Conservation (phyloP, 2,329 filamentous ascomycete species). For the Stagonosporopsis vannaccii region DNA sequence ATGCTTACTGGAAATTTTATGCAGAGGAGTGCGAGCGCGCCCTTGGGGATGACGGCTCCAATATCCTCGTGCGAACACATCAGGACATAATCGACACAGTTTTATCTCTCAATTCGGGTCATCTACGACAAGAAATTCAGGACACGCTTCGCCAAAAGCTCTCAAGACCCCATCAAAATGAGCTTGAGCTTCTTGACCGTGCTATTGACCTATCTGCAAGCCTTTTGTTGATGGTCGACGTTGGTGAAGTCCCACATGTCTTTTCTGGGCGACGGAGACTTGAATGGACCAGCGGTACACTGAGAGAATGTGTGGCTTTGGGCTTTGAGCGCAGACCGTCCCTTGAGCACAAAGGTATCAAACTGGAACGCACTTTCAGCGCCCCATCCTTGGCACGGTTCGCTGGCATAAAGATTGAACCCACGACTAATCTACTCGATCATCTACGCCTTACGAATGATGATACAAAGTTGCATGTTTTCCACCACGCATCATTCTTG, state of each 20-base stretch:
- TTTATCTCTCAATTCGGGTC: constrained; percentile 5
- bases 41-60: constrained; percentile 23
- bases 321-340: constrained; percentile 7
- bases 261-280: constrained; percentile 19
- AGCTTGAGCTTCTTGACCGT: constrained; percentile 18
- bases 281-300: constrained; percentile 6
- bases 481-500: constrained; percentile 52
- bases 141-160: constrained; percentile 9
- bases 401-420: constrained; percentile 48
- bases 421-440: constrained; percentile 53
- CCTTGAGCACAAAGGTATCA: constrained; percentile 17
- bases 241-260: constrained; percentile 12
- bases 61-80: constrained; percentile 24
- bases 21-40: constrained; percentile 23
- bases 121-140: constrained; percentile 12
- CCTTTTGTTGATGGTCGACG: constrained; percentile 25
- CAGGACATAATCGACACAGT: constrained; percentile 28
- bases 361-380: constrained; percentile 22
- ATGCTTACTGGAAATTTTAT: constrained; percentile 26
- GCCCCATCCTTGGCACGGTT: constrained; percentile 38
- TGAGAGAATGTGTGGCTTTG: constrained; percentile 7
- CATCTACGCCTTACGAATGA: constrained; percentile 52
- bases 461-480: constrained; percentile 51
- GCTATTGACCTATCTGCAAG: constrained; percentile 26
- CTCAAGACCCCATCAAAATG: constrained; percentile 11